Percentiles rank a stretch among this genome's conserved stretches.
phyloP scores from a whole-genome alignment of 2,329 filamentous ascomycete species.

The Botryotinia globosa region DNA sequence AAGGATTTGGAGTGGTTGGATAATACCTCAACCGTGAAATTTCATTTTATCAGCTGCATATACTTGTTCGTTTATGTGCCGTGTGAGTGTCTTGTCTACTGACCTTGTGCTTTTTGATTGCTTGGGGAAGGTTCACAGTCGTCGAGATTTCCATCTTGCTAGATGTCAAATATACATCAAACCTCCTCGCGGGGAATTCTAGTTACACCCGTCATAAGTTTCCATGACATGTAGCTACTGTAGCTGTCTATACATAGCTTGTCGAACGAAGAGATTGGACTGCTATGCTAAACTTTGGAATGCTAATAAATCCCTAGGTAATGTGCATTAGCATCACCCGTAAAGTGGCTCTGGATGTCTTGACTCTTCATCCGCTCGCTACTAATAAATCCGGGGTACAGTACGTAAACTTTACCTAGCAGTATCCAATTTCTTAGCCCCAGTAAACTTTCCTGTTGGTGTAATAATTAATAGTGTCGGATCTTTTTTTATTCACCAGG shows the following conservation, averaged over 20 bases:
- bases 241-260: background rate
- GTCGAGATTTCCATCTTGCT: background rate
- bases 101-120: background rate
- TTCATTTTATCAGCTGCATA: slow-evolving; percentile 17
- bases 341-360: slow-evolving; percentile 10
- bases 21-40: slow-evolving; percentile 18
- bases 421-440: background rate
- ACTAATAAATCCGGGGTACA: slow-evolving; percentile 9
- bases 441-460: slow-evolving; percentile 4
- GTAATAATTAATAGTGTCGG: too few relatives aligned
- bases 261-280: background rate
- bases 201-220: background rate
- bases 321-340: background rate
- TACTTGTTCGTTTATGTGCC: slow-evolving; percentile 2
- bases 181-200: background rate
- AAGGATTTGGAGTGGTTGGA: slow-evolving; percentile 3
- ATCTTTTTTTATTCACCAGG: slow-evolving; percentile 6
- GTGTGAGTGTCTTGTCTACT: background rate
- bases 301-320: background rate
- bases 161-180: background rate
- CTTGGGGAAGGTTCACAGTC: background rate
- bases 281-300: background rate
- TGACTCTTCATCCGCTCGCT: too few relatives aligned
- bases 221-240: background rate
- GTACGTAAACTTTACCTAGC: background rate